These are phyloP conservation scores for Adansonia gregorii DNA, from an alignment of 441 rosid genomes.

Conservation along the genomic window DNA sequence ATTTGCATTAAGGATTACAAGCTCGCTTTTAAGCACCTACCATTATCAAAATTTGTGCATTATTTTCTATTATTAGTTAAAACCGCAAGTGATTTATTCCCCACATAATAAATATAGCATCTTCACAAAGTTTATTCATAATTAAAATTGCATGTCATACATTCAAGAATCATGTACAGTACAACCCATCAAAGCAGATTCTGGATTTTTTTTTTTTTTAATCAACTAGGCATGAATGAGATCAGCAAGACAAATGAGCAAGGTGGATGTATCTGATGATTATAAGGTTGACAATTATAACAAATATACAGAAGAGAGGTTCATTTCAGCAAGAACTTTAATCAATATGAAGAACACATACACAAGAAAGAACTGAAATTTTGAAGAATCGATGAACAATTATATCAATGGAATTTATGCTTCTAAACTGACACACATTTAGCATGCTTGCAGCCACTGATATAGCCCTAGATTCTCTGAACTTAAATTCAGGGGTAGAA, in stretches of 20 bases:
- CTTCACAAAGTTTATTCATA: background rate
- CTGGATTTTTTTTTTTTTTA: background rate
- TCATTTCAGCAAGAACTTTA: background rate
- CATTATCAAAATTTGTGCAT: background rate
- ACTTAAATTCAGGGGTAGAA: conserved; percentile 20
- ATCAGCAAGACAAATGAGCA: conserved; percentile 4
- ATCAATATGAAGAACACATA: background rate
- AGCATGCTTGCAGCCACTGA: background rate
- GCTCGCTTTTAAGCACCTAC: conserved; percentile 15
- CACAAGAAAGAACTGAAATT: background rate
- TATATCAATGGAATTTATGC: background rate
- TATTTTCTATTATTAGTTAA: background rate
- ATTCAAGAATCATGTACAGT: background rate
- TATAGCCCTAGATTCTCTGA: conserved; percentile 8
- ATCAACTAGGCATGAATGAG: background rate
- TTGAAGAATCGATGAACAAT: background rate
- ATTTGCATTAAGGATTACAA: conserved; percentile 9
- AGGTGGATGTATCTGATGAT: background rate
- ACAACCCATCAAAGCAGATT: background rate
- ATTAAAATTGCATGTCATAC: conserved; percentile 14
- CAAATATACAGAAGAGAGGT: background rate
- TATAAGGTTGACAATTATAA: conserved; percentile 5
- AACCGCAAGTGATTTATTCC: background rate
- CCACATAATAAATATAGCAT: background rate
- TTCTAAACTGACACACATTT: conserved; percentile 5